Evolutionary conservation across 805 yeast genomes (phyloP).

Genomic region (Monosporozyma aerobia): DNA sequence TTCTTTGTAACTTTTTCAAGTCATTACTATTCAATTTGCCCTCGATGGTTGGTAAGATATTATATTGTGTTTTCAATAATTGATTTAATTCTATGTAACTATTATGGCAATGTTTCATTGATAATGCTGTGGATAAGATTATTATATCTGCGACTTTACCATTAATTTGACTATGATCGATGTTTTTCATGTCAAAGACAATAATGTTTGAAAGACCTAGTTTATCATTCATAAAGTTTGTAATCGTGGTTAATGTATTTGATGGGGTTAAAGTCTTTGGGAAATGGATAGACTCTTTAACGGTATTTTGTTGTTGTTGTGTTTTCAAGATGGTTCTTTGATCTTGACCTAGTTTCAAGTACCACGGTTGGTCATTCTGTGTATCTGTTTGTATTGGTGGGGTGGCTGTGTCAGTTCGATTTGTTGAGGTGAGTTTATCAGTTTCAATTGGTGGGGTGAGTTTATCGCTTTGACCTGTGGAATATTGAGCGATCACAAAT

Average conservation of each 20-base stretch:
- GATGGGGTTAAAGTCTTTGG: constrained; percentile 50
- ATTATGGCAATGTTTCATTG: constrained; percentile 63
- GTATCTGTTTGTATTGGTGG: neutral
- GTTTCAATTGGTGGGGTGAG: no score
- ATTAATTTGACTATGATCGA: constrained; percentile 5
- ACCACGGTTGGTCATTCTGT: constrained; percentile 45
- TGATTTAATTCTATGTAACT: constrained; percentile 54
- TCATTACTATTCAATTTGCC: constrained; percentile 59
- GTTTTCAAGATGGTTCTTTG: constrained; percentile 7
- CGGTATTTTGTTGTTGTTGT: neutral
- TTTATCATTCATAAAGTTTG: constrained; percentile 40
- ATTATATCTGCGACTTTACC: constrained; percentile 36
- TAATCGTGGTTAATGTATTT: constrained; percentile 28
- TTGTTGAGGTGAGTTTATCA: neutral
- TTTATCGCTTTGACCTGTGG: no score
- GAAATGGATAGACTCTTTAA: constrained; percentile 38
- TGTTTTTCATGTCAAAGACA: constrained; percentile 54
- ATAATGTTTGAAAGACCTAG: constrained; percentile 57
- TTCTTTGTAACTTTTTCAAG: constrained; percentile 40
- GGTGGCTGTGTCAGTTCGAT: no score
- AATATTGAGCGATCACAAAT: no score
- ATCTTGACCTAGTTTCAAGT: constrained; percentile 34
- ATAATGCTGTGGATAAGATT: constrained; percentile 67
- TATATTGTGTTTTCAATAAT: constrained; percentile 45
- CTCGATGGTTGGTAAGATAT: constrained; percentile 47